Base-by-base conservation (phyloP, 2,329 filamentous ascomycete species). In the Amesomyces nigricolor region DNA sequence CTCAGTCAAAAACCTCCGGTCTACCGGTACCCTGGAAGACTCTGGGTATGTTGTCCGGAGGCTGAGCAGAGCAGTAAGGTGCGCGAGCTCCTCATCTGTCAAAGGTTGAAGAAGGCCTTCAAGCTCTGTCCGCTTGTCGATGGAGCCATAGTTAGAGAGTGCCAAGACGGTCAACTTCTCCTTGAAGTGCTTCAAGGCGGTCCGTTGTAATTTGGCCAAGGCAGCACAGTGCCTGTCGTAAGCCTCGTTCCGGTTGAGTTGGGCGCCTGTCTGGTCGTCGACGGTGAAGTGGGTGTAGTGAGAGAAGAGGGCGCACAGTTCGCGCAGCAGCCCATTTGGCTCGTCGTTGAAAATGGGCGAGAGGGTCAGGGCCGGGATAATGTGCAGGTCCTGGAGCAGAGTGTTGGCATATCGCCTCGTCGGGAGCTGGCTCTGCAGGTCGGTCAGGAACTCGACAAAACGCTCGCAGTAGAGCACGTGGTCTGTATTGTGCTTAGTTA, bases 391-490 rank as follows among this genome's bases (percentile, higher is more conserved):
- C 64, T 88, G 85, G 13, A 97, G 71, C 42, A 99, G 74, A 1
- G 89, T 85, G 70, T 96, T 96, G 67, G 95, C 89, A 68, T 97
- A 97, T 70, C 94, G 84, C 63, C 94, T 80, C 3, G 95, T 99
- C 0, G 94, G 94, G 47, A 97, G 76, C 69, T 99, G 94, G 65
- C 92, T 96, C 69, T 95, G 85, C 17, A 99, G 74, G 68, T 99
- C 94, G 8, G 88, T 86, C 47, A 99, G 76, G 50, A 99, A 86
- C 70, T 99, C 94, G 50, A 94, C 72, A 60, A 97, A 92, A n/a
- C 91, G 83, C 71, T 97, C 92, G 68, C 90, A 95, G 70, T 96
- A 99, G 2, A 83, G 72, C 17, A 91, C 69, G 62, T 88, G 84
- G 32, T 91, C 86, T 71, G 70, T 59, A 43, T 44, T 53, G 47